Conservation (phyloP, 208 protist genomes). For the Porcisia deanei region DNA sequence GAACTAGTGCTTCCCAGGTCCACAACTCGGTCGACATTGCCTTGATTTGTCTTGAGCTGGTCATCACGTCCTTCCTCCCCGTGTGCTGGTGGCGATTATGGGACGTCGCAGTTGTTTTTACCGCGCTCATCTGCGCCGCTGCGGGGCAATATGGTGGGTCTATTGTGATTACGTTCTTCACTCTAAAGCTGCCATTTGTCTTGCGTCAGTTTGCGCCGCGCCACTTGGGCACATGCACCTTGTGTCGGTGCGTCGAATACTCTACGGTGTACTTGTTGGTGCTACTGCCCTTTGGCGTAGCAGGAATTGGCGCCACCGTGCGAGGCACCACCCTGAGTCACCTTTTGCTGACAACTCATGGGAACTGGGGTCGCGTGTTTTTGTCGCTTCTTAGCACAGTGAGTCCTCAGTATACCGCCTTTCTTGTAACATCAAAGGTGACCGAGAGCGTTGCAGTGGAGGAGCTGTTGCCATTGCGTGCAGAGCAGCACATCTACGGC, state of each 20-base stretch:
- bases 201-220: constrained; percentile 41
- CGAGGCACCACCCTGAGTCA: constrained; percentile 35
- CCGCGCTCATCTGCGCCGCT: constrained; percentile 45
- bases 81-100: constrained; percentile 40
- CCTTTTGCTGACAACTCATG: constrained; percentile 35
- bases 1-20: constrained; percentile 23
- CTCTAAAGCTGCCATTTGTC: constrained; percentile 67
- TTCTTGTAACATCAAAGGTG: constrained; percentile 1
- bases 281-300: constrained; percentile 55
- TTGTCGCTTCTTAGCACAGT: constrained; percentile 55
- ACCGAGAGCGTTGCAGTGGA: background rate
- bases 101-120: constrained; percentile 49
- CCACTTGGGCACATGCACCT: constrained; percentile 68
- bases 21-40: constrained; percentile 58
- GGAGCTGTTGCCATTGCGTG: constrained; percentile 9
- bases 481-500: constrained; percentile 1
- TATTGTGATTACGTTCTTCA: constrained; percentile 54
- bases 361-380: constrained; percentile 67
- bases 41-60: constrained; percentile 46
- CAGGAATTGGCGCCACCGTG: constrained; percentile 54
- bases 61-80: constrained; percentile 40
- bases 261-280: constrained; percentile 52
- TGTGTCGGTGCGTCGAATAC: constrained; percentile 62
- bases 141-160: constrained; percentile 41
- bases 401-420: constrained; percentile 45